phyloP scores from a whole-genome alignment of 441 rosid genomes.

The Iberis amara region DNA sequence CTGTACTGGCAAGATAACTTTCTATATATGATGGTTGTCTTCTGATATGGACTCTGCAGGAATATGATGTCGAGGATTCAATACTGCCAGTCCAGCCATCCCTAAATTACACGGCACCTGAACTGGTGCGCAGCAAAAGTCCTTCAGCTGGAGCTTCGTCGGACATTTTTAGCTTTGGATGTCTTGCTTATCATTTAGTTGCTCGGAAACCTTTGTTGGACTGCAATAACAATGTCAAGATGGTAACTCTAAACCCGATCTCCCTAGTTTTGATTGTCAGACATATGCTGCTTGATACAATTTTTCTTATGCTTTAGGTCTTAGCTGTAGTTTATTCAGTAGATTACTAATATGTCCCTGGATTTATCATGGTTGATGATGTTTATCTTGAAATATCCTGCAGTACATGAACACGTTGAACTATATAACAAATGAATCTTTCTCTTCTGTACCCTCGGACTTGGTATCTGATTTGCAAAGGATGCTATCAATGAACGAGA shows the following conservation, averaged over 20 bases:
- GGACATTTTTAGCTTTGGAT: conserved; percentile 88
- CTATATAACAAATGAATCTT: conserved; percentile 74
- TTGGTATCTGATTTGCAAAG: conserved; percentile 72
- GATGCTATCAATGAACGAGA: conserved; percentile 77
- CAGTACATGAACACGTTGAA: conserved; percentile 82
- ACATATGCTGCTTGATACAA: conserved; percentile 1
- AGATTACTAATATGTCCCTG: not conserved
- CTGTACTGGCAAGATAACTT: conserved; percentile 1
- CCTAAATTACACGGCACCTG: conserved; percentile 86
- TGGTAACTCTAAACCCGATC: conserved; percentile 44
- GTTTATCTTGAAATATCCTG: conserved; percentile 30
- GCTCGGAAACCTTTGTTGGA: conserved; percentile 77
- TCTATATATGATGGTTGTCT: conserved; percentile 3
- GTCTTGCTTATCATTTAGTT: conserved; percentile 80
- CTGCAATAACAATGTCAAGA: conserved; percentile 90
- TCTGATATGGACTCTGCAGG: conserved; percentile 41
- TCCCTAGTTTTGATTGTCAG: not conserved
- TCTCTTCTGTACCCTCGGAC: conserved; percentile 71
- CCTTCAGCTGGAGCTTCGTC: conserved; percentile 65
- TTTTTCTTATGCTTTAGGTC: not conserved
- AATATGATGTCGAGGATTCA: conserved; percentile 88
- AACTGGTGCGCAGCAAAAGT: conserved; percentile 62
- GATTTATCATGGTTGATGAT: conserved; percentile 8
- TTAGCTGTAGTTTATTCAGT: not conserved
- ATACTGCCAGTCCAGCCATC: conserved; percentile 83